These are phyloP conservation scores for Cladosporium oxysporum DNA, from an alignment of 2,329 filamentous ascomycete genomes.

Conservation along the genomic window DNA sequence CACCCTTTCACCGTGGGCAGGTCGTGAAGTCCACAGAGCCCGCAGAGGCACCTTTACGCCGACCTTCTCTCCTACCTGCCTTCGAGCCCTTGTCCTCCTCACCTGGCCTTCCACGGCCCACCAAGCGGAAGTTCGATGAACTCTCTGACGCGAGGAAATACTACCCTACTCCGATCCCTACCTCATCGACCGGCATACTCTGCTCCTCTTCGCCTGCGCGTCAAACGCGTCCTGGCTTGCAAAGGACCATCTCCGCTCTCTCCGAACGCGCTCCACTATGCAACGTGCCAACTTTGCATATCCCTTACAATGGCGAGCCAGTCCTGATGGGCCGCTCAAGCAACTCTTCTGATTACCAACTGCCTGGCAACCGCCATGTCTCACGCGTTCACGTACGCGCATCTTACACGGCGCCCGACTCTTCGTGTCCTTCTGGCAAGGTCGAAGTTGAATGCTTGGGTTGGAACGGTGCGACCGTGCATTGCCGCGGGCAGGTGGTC, in stretches of 20 bases:
- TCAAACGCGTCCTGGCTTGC: constrained; percentile 52
- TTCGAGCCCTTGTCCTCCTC: constrained; percentile 82
- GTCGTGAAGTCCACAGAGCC: constrained; percentile 18
- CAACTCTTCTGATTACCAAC: constrained; percentile 91
- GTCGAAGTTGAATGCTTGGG: constrained; percentile 89
- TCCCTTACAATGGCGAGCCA: constrained; percentile 77
- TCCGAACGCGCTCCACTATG: constrained; percentile 83
- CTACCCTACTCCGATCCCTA: constrained; percentile 92
- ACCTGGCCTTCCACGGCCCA: constrained; percentile 66
- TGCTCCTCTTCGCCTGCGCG: constrained; percentile 72
- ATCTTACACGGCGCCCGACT: constrained; percentile 71
- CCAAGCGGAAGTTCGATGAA: constrained; percentile 64
- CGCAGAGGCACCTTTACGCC: constrained; percentile 28
- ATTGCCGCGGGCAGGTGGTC: constrained; percentile 85
- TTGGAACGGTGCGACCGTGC: constrained; percentile 93
- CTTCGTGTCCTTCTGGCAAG: constrained; percentile 69
- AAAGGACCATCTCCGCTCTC: constrained; percentile 63
- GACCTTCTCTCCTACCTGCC: constrained; percentile 70
- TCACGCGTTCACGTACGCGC: constrained; percentile 92
- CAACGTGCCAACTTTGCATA: constrained; percentile 77
- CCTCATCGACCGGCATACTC: constrained; percentile 88
- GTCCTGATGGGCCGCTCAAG: constrained; percentile 90
- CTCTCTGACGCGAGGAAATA: constrained; percentile 57
- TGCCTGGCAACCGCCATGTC: constrained; percentile 88
- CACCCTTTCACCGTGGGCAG: constrained; percentile 19